A percentile compares a stretch with the other conserved stretches of the same genome.
These are phyloP conservation scores for Tetraselmis chui DNA, from an alignment of 139 green algal species.

Conservation along the genomic window DNA sequence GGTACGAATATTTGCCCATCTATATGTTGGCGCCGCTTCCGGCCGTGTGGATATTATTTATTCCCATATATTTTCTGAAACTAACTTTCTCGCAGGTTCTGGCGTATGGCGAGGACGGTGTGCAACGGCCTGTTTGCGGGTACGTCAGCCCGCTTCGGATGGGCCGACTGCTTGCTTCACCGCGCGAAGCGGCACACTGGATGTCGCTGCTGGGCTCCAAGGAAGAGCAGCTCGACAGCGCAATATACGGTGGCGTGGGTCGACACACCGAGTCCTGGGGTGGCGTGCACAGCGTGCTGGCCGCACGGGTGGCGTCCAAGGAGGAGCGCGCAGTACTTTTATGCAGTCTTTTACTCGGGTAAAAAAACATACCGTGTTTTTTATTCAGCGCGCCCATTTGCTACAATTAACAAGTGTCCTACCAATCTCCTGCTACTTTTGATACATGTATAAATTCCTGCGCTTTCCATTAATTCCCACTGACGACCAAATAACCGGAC, in stretches of 20 bases:
- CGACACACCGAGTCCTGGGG: conserved; percentile 16
- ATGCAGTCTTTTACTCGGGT: conserved; percentile 43
- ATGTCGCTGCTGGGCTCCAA: conserved; percentile 26
- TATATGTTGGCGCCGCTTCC: too few species aligned
- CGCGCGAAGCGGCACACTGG: conserved; percentile 27
- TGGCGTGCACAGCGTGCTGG: conserved; percentile 29
- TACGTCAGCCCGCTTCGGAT: conserved; percentile 38
- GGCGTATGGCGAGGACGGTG: conserved; percentile 32
- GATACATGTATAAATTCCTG: too few species aligned
- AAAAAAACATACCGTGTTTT: too few species aligned
- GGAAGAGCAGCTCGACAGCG: conserved; percentile 18
- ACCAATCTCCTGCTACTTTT: too few species aligned
- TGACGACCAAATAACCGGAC: too few species aligned
- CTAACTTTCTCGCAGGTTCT: conserved; percentile 38
- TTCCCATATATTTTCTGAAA: too few species aligned
- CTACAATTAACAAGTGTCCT: too few species aligned
- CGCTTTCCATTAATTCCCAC: too few species aligned
- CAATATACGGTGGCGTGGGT: conserved; percentile 6
- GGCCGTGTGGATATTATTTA: too few species aligned
- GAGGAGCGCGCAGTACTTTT: conserved; percentile 44
- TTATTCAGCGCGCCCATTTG: too few species aligned
- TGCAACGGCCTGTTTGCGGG: conserved; percentile 25
- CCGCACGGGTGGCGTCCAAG: conserved; percentile 20
- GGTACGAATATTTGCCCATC: too few species aligned
- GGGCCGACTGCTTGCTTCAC: conserved; percentile 21